Evolutionary conservation across 1,139 yeast genomes (phyloP).

Genomic region (Pichia sp.): DNA sequence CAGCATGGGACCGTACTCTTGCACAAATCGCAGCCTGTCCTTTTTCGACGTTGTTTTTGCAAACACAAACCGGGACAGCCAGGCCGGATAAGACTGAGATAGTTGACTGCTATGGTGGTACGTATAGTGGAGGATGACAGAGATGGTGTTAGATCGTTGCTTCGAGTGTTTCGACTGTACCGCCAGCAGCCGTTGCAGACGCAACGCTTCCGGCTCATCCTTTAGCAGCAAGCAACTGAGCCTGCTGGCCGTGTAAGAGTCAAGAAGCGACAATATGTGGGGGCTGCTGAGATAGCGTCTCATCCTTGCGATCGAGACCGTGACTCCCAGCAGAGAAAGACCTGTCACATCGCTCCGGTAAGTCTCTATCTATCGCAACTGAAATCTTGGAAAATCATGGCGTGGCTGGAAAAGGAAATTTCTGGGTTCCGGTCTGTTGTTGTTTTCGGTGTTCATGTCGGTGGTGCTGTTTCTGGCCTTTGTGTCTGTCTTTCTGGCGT

Average conservation of each 20-base stretch:
- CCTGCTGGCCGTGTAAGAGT: background rate
- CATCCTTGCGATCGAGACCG: background rate
- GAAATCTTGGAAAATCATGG: background rate
- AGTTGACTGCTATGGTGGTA: background rate
- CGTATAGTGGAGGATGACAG: constrained; percentile 1
- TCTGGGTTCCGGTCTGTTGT: background rate
- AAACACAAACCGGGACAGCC: constrained; percentile 1
- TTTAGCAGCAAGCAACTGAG: background rate
- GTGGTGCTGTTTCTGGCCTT: background rate
- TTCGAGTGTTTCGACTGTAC: background rate
- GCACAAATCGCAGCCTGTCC: constrained; percentile 3
- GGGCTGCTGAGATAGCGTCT: background rate
- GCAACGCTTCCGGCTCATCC: background rate
- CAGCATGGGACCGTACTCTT: constrained; percentile 2
- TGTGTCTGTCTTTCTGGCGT: no score
- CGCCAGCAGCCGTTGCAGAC: background rate
- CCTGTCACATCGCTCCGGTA: background rate
- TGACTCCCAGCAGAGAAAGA: background rate
- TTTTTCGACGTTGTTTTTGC: background rate
- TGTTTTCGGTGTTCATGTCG: background rate
- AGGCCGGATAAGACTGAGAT: background rate
- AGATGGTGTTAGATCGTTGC: constrained; percentile 8
- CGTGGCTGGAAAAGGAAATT: constrained; percentile 6
- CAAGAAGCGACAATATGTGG: background rate
- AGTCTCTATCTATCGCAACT: background rate